These are phyloP conservation scores for Gaertneriomyces sp. DNA, from an alignment of 192 early-diverging fungal species.

Conservation along the genomic window DNA sequence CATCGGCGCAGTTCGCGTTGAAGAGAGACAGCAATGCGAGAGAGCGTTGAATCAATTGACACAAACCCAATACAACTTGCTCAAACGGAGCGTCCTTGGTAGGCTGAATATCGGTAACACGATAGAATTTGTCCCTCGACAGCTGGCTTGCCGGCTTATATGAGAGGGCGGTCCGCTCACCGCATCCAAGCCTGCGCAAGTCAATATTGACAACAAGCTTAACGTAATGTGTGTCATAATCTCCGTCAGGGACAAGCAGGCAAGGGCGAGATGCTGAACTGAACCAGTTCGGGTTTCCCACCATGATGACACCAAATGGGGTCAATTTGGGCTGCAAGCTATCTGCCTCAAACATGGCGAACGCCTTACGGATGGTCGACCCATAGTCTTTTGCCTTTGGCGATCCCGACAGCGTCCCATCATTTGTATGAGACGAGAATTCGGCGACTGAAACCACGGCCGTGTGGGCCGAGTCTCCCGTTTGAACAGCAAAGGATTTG, in stretches of 20 bases:
- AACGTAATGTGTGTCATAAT: slow-evolving; percentile 19
- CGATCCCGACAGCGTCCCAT: not conserved
- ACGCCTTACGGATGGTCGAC: slow-evolving; percentile 12
- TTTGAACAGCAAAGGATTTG: slow-evolving; percentile 38
- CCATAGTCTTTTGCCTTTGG: not conserved
- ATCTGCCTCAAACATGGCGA: slow-evolving; percentile 26
- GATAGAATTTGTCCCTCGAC: slow-evolving; percentile 31
- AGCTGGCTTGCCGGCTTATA: slow-evolving; percentile 26
- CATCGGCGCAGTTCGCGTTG: slow-evolving; percentile 5
- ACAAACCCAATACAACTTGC: slow-evolving; percentile 9
- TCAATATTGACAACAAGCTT: slow-evolving; percentile 28
- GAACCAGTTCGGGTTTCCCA: slow-evolving; percentile 28
- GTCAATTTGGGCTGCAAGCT: slow-evolving; percentile 20
- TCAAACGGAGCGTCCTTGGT: slow-evolving; percentile 4
- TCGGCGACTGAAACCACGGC: slow-evolving; percentile 21
- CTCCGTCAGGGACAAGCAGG: slow-evolving; percentile 27
- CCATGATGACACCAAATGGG: slow-evolving; percentile 29
- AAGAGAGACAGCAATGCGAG: slow-evolving; percentile 19
- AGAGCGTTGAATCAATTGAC: slow-evolving; percentile 16
- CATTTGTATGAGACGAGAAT: not conserved
- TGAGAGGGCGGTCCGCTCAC: slow-evolving; percentile 28
- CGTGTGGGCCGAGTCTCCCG: slow-evolving; percentile 10
- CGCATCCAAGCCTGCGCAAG: slow-evolving; percentile 31
- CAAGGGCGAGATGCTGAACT: slow-evolving; percentile 26
- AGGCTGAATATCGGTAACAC: slow-evolving; percentile 17